Conservation (phyloP, 129 eudicot genomes). For the Ambrosia trifida region DNA sequence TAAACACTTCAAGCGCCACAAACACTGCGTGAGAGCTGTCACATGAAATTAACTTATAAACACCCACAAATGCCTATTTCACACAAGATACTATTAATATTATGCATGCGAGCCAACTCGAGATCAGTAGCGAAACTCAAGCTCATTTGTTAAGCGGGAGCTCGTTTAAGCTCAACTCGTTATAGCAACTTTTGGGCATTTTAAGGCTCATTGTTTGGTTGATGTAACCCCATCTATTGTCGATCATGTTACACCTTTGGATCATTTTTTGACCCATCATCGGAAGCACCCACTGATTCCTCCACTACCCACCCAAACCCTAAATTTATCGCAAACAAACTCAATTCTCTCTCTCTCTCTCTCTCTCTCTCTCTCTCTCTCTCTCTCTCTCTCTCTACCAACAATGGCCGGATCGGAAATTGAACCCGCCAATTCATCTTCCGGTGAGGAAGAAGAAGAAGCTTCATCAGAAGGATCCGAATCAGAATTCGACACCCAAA, state of each 20-base stretch:
- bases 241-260: not conserved
- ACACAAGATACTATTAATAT: too few relatives aligned
- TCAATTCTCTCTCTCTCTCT: not conserved
- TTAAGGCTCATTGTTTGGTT: too few relatives aligned
- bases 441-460: conserved; percentile 33
- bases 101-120: too few relatives aligned
- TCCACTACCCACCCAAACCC: conserved; percentile 23
- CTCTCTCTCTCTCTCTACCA: not conserved
- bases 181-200: too few relatives aligned
- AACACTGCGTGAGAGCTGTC: too few relatives aligned
- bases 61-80: too few relatives aligned
- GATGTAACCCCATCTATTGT: too few relatives aligned
- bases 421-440: conserved; percentile 32
- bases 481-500: conserved; percentile 33
- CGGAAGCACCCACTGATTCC: not conserved
- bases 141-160: too few relatives aligned
- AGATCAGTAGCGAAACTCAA: too few relatives aligned
- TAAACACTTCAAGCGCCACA: too few relatives aligned
- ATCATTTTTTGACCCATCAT: not conserved
- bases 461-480: conserved; percentile 28
- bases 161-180: too few relatives aligned
- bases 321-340: conserved; percentile 7
- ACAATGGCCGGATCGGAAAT: conserved; percentile 38
- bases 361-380: not conserved
- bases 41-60: too few relatives aligned